phyloP scores from a whole-genome alignment of 108 stramenopile species.

The Parietichytrium sp. region DNA sequence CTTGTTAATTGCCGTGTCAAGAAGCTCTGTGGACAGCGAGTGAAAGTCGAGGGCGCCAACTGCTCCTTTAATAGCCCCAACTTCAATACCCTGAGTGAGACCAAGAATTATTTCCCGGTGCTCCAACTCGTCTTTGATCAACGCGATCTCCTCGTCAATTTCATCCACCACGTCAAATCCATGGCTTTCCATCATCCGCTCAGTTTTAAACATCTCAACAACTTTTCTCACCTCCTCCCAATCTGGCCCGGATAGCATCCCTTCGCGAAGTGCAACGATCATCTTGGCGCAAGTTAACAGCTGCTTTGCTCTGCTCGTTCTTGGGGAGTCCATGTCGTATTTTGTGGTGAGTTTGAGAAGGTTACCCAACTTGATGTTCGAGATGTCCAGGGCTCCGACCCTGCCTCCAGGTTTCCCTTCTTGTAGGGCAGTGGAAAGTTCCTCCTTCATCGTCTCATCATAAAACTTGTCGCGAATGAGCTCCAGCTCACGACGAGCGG shows the following conservation, averaged over 20 bases:
- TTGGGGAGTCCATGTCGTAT: neutral
- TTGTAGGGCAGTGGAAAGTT: neutral
- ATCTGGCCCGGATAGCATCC: neutral
- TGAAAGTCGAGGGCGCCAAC: constrained; percentile 1
- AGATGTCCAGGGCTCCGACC: neutral
- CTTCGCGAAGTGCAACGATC: constrained; percentile 2
- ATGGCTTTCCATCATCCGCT: neutral
- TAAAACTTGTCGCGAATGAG: constrained; percentile 16
- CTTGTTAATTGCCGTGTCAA: neutral
- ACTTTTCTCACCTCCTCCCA: neutral
- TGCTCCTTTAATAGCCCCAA: neutral
- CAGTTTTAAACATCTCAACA: neutral
- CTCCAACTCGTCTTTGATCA: neutral
- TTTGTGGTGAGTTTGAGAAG: neutral
- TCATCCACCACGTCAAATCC: neutral
- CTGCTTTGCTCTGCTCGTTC: neutral
- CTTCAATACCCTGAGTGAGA: neutral
- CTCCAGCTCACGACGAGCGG: neutral
- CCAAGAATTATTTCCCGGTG: neutral
- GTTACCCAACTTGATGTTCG: neutral
- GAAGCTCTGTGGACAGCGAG: neutral
- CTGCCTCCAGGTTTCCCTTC: neutral
- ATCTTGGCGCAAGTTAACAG: constrained; percentile 17
- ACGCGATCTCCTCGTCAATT: neutral
- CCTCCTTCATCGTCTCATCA: constrained; percentile 1